Evolutionary conservation across 1,284 basidiomycete species (phyloP).

Genomic region (Papiliotrema laurentii): DNA sequence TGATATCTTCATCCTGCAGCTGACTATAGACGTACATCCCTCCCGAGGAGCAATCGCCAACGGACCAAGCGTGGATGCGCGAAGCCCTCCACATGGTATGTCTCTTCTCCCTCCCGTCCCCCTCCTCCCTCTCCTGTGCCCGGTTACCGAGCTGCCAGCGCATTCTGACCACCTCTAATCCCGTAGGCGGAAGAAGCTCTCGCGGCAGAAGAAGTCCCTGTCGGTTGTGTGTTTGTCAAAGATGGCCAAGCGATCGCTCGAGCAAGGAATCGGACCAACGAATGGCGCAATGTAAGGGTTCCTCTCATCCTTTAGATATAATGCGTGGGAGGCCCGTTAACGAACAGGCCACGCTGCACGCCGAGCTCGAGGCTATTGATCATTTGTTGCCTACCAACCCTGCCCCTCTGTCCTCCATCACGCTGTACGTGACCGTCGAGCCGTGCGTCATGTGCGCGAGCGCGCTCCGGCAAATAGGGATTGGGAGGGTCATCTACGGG

Average conservation of each 20-base stretch:
- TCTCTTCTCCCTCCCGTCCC: background rate
- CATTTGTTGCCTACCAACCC: constrained; percentile 65
- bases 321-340: background rate
- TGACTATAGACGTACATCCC: constrained; percentile 37
- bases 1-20: background rate
- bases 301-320: background rate
- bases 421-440: constrained; percentile 96
- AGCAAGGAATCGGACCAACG: constrained; percentile 91
- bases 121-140: background rate
- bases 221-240: constrained; percentile 93
- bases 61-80: constrained; percentile 47
- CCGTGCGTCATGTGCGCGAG: constrained; percentile 99
- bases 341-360: constrained; percentile 87
- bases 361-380: constrained; percentile 96
- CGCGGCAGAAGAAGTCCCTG: constrained; percentile 81
- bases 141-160: background rate
- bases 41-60: constrained; percentile 36
- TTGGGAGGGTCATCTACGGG: constrained; percentile 86
- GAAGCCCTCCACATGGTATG: constrained; percentile 47
- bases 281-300: constrained; percentile 72
- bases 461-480: constrained; percentile 87
- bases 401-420: constrained; percentile 68
- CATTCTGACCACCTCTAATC: constrained; percentile 6
- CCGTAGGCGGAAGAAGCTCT: constrained; percentile 67
- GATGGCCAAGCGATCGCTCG: constrained; percentile 69